A percentile compares a stretch with the other conserved stretches of the same genome.
These are phyloP conservation scores for Calocybe indica DNA, from an alignment of 768 basidiomycete species.

Conservation along the genomic window DNA sequence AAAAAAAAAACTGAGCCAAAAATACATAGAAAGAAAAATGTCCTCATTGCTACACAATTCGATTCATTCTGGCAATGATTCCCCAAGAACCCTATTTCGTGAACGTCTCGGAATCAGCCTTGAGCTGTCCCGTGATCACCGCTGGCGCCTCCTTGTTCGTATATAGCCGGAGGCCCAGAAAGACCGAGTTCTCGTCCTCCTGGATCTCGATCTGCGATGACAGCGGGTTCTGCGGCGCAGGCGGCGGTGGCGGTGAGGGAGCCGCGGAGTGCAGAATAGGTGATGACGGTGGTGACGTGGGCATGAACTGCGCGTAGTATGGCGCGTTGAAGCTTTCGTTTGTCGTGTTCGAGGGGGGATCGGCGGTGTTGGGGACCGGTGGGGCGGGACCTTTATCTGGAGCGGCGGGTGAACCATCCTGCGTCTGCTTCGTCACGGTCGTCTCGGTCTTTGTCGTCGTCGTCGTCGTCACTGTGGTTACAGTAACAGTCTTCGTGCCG, in stretches of 20 bases:
- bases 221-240: neutral
- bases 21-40: no score
- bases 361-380: neutral
- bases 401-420: neutral
- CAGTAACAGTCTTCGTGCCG: conserved; percentile 14
- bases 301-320: neutral
- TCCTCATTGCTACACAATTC: no score
- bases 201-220: conserved; percentile 9
- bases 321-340: neutral
- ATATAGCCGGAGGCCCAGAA: conserved; percentile 34
- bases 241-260: conserved; percentile 2
- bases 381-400: neutral
- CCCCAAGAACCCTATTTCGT: no score
- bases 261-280: neutral
- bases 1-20: no score
- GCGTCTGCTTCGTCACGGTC: conserved; percentile 17
- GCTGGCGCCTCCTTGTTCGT: conserved; percentile 8
- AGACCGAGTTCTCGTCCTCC: conserved; percentile 32
- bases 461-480: conserved; percentile 14
- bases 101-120: no score
- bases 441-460: conserved; percentile 9
- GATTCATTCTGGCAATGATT: no score
- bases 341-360: neutral
- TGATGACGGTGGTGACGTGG: conserved; percentile 1
- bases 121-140: no score